phyloP scores from a whole-genome alignment of 2,329 filamentous ascomycete species.

The Juglanconis oblonga region DNA sequence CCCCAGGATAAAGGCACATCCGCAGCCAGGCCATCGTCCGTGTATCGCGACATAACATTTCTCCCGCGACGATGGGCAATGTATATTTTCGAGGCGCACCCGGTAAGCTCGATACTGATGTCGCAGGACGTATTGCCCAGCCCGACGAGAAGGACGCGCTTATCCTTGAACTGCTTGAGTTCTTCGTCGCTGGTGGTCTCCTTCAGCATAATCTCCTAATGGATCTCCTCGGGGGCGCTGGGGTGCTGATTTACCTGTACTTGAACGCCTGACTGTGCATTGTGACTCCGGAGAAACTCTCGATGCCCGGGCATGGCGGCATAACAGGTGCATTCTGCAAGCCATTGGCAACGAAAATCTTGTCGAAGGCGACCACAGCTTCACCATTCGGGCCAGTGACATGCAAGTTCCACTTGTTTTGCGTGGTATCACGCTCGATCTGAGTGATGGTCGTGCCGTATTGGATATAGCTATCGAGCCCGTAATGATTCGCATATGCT shows the following conservation, averaged over 20 bases:
- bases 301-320: neutral
- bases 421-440: neutral
- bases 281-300: neutral
- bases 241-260: neutral
- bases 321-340: neutral
- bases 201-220: neutral
- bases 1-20: neutral
- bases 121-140: slow-evolving; percentile 27
- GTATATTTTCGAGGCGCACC: slow-evolving; percentile 21
- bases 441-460: neutral
- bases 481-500: neutral
- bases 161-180: slow-evolving; percentile 15
- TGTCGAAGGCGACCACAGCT: neutral
- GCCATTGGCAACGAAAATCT: neutral
- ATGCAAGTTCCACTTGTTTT: neutral
- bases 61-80: slow-evolving; percentile 24
- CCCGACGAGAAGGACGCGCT: slow-evolving; percentile 25
- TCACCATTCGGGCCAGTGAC: neutral
- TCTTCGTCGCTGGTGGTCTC: neutral
- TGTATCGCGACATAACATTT: neutral
- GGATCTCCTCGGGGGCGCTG: neutral
- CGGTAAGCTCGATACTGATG: slow-evolving; percentile 21
- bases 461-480: neutral
- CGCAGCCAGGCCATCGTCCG: neutral
- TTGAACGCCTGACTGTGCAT: neutral